Evolutionary conservation across 163 green algal genomes (phyloP), one percentile per base, ranked within the genome.

Genomic region (Prototheca stagnorum): DNA sequence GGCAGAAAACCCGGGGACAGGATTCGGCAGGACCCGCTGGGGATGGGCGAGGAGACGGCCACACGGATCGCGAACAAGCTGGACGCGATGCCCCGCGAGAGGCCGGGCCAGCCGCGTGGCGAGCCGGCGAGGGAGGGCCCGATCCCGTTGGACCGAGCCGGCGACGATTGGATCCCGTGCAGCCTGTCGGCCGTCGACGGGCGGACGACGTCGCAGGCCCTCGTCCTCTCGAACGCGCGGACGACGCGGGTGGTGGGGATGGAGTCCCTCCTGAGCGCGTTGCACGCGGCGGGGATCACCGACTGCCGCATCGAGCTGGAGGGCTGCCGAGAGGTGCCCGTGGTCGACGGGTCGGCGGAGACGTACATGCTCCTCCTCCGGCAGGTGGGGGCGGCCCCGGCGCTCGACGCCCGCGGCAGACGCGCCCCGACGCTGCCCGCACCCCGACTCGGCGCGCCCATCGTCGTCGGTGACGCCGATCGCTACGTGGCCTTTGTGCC

Each of bases 241-340:
- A n/a, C 25, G 24, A 51, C 22, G 49, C 62, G 53, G 6, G 46
- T 80, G 9, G 26, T 62, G 23, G 67, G 53, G 21, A 62, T 74
- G 24, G 80, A 95, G 64, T 44, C 77, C 39, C 60, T 96, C 61
- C 72, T 96, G 49, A 72, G 76, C 7, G 75, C 84, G 3, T 56
- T 96, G 55, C 84, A 96, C 54, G 77, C 63, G 2, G 80, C 64
- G 29, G 81, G 84, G 4, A 69, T 96, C n/a, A 82, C 92, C 64
- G 93, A 95, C 59, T 75, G 71, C 5, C 63, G 84, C 29, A 86
- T 88, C 45, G 77, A 86, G 58, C 53, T 85, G 3, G 69, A 82
- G 40, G 74, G 77, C 21, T 65, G 53, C 19, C 12, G 3, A 28
- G 77, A 93, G 65, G 39, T 95, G 21, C 86, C 86, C 5, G 64